Evolutionary conservation across 352 stramenopile genomes (phyloP).

Genomic region (Phytophthora constricta): DNA sequence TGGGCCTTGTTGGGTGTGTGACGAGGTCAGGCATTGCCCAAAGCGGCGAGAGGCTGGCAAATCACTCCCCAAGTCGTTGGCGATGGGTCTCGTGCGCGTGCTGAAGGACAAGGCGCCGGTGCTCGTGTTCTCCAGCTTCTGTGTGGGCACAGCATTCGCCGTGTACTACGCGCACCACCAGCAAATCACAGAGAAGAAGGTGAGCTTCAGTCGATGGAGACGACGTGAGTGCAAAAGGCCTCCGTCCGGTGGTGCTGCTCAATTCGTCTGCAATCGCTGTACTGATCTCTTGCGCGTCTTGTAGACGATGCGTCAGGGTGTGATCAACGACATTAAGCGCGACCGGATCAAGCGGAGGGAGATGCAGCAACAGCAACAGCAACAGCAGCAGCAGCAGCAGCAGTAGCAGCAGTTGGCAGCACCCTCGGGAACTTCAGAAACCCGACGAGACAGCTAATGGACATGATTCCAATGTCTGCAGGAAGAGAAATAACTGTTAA

Average conservation of each 20-base stretch:
- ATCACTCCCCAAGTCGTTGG: conserved; percentile 1
- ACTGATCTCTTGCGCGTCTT: no score
- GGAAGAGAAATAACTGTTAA: not conserved
- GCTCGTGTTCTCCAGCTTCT: conserved; percentile 52
- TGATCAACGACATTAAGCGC: conserved; percentile 85
- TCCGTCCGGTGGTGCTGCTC: conserved; percentile 11
- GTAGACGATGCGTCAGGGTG: conserved; percentile 72
- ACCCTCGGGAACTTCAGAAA: no score
- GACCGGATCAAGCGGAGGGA: conserved; percentile 63
- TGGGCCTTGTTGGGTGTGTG: not conserved
- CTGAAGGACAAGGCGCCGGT: conserved; percentile 55
- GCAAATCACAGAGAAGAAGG: conserved; percentile 75
- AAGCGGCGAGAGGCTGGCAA: conserved; percentile 10
- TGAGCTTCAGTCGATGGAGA: conserved; percentile 30
- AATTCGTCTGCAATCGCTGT: conserved; percentile 3
- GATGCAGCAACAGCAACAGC: conserved; percentile 46
- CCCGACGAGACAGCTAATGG: no score
- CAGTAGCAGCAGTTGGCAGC: conserved; percentile 27
- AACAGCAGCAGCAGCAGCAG: conserved; percentile 13
- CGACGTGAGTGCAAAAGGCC: not conserved
- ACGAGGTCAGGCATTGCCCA: conserved; percentile 5
- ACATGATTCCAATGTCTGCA: no score
- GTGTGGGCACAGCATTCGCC: conserved; percentile 54
- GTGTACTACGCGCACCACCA: conserved; percentile 86
- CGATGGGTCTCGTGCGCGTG: conserved; percentile 25